These are phyloP conservation scores for Solanum ahanhuiri DNA, from an alignment of 257 asterid genomes.

Conservation along the genomic window DNA sequence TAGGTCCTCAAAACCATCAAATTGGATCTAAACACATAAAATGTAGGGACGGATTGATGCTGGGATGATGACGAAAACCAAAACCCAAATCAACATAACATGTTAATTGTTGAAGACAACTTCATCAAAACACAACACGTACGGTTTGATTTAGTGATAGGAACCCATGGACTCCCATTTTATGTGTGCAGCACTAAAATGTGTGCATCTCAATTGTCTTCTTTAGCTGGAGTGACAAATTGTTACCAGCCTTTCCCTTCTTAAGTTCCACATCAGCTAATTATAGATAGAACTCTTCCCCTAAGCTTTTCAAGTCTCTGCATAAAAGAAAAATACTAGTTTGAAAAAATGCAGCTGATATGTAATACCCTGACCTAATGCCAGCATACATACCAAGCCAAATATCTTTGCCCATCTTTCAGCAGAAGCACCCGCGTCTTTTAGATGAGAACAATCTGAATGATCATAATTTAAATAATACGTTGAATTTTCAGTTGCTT, in stretches of 20 bases:
- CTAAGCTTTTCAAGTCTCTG: conserved; percentile 20
- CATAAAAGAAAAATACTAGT: conserved; percentile 2
- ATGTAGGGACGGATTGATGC: background rate
- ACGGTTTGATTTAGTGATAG: background rate
- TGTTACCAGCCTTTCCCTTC: background rate
- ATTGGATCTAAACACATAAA: background rate
- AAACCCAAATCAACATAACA: background rate
- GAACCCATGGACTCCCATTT: background rate
- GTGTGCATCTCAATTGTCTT: background rate
- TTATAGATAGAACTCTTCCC: conserved; percentile 43
- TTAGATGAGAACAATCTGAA: conserved; percentile 39
- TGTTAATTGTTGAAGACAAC: background rate
- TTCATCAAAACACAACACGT: background rate
- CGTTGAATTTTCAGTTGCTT: conserved; percentile 78
- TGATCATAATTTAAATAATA: conserved; percentile 51
- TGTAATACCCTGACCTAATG: background rate
- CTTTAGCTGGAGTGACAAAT: background rate
- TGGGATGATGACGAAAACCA: background rate
- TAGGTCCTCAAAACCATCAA: background rate
- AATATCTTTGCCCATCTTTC: conserved; percentile 63
- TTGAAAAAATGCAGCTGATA: background rate
- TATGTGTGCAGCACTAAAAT: background rate
- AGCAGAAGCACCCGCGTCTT: conserved; percentile 46
- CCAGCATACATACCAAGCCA: conserved; percentile 34
- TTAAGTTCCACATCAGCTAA: conserved; percentile 13